Conservation (phyloP, 805 yeast genomes). For the Candida koratica region DNA sequence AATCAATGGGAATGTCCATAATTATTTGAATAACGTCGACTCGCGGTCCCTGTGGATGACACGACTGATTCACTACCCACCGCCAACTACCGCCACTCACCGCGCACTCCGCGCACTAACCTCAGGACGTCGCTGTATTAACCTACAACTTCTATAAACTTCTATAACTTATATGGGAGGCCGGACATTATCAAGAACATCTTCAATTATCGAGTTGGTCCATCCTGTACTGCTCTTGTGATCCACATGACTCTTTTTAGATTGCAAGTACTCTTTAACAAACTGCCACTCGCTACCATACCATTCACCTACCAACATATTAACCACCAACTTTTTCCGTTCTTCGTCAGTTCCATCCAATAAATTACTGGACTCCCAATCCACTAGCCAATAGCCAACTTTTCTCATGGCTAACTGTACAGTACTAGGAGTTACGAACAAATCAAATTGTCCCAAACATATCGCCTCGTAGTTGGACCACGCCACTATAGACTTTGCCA, state of each 20-base stretch:
- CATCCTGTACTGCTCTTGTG: conserved; percentile 29
- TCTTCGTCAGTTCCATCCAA: conserved; percentile 4
- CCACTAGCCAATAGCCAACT: conserved; percentile 42
- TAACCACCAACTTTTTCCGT: conserved; percentile 19
- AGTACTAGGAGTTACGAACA: conserved; percentile 36
- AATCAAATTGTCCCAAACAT: conserved; percentile 13
- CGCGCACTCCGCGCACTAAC: not conserved
- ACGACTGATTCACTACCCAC: not conserved
- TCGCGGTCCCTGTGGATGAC: conserved; percentile 7
- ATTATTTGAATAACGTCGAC: conserved; percentile 9
- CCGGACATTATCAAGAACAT: conserved; percentile 27
- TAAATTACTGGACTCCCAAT: conserved; percentile 28
- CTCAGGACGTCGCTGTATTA: not conserved
- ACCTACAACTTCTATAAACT: not conserved
- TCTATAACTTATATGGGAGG: conserved; percentile 40
- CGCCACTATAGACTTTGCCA: conserved; percentile 27
- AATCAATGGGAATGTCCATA: conserved; percentile 87
- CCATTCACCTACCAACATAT: conserved; percentile 41
- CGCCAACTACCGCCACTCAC: too few species aligned
- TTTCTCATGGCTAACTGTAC: conserved; percentile 37
- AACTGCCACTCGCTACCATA: conserved; percentile 39
- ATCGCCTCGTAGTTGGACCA: conserved; percentile 7
- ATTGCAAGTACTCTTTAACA: conserved; percentile 26
- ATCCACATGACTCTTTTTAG: conserved; percentile 19
- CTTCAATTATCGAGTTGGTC: conserved; percentile 35